Evolutionary conservation across 768 basidiomycete genomes (phyloP), one percentile per base, ranked within the genome.

Genomic region (Serpula lacrymans): DNA sequence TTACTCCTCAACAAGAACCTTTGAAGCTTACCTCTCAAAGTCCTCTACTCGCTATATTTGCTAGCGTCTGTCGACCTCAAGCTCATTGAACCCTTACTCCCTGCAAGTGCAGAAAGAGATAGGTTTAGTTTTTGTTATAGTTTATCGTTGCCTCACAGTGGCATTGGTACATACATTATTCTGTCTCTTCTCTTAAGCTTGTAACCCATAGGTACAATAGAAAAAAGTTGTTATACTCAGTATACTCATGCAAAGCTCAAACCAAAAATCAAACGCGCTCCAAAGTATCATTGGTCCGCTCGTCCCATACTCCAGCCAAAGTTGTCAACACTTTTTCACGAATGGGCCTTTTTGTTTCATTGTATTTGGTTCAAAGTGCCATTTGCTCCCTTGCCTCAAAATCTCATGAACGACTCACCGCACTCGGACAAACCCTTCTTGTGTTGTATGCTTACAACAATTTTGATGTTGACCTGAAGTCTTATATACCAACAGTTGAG

Each of bases 391-490:
- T 62, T 20, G 50, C 55, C 6, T n/a, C 30, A 1, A 41, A 58
- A 24, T 17, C 54, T 2, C n/a, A 11, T 4, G 7, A 25, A 7
- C 29, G 2, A 10, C 24, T 54, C 6, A 26, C 22, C 5, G 25
- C 39, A 10, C 25, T 52, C 1, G 56, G 41, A 4, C 42, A 47
- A 20, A 49, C 54, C 5, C 16, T 54, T 0, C 20, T n/a, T n/a
- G 35, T 41, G 5, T 32, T 26, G 2, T 55, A 47, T 35, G 51
- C 51, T 1, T 58, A 58, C 32, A 50, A 61, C 37, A 61, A 59
- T 33, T 51, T 58, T 41, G 52, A 61, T 35, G 43, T 59, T n/a
- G 38, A 59, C 25, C 32, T 61, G 12, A 48, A 51, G 29, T n/a
- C 34, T 5, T 8, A 25, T 6, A 32, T 45, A n/a, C 49, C 51